Conservation (phyloP, 805 yeast species). For the Candida ovalis region DNA sequence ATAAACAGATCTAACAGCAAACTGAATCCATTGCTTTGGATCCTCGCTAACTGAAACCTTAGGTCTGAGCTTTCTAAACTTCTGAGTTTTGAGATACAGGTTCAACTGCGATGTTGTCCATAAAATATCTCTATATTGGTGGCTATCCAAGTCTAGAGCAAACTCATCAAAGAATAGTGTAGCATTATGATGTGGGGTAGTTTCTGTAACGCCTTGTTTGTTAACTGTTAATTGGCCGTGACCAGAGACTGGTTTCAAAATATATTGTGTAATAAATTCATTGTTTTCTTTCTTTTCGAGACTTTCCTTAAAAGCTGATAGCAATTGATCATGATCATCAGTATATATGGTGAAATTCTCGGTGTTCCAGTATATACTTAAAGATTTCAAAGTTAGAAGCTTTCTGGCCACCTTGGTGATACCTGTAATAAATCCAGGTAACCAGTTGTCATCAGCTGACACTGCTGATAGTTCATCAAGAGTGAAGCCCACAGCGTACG, state of each 20-base stretch:
- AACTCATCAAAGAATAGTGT: constrained; percentile 84
- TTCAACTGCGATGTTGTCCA: constrained; percentile 80
- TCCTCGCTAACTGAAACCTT: constrained; percentile 46
- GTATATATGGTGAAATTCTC: constrained; percentile 46
- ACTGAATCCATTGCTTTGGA: constrained; percentile 79
- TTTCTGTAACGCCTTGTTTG: constrained; percentile 70
- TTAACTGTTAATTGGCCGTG: constrained; percentile 77
- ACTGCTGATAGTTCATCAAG: constrained; percentile 86
- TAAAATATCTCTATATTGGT: constrained; percentile 78
- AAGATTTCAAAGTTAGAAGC: constrained; percentile 65
- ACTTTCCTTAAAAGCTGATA: constrained; percentile 44
- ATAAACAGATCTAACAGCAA: constrained; percentile 71
- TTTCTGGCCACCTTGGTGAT: constrained; percentile 68
- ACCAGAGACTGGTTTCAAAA: constrained; percentile 87
- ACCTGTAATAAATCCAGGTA: constrained; percentile 76
- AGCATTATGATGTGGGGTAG: constrained; percentile 64
- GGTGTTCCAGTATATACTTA: constrained; percentile 84
- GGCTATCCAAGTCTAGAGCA: constrained; percentile 78
- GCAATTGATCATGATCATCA: constrained; percentile 45
- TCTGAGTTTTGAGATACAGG: constrained; percentile 71
- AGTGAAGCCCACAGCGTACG: constrained; percentile 81
- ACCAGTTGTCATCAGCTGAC: constrained; percentile 83
- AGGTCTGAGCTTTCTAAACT: constrained; percentile 72
- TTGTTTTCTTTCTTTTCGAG: constrained; percentile 32
- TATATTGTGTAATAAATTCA: constrained; percentile 42